Percentiles rank a stretch among this genome's conserved stretches.
phyloP scores from a whole-genome alignment of 2,329 filamentous ascomycete species.

The Aspergillus quadrilineatus region DNA sequence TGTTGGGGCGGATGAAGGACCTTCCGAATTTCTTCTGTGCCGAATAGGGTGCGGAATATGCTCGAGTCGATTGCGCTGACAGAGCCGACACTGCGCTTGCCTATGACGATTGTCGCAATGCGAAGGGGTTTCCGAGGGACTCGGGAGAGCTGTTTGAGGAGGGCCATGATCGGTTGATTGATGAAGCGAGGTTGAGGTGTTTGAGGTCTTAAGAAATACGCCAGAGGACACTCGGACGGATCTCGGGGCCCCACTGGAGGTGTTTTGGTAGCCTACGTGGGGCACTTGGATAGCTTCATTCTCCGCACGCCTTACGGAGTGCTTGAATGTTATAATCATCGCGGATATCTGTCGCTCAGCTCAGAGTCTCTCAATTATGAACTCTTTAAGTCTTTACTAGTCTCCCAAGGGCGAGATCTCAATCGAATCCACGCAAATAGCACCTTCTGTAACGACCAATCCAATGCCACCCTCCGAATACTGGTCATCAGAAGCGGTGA shows the following conservation, averaged over 20 bases:
- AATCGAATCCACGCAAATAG: neutral
- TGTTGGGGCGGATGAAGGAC: neutral
- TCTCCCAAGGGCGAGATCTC: neutral
- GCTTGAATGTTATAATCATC: too few relatives aligned
- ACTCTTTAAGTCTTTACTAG: too few relatives aligned
- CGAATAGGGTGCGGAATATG: constrained; percentile 16
- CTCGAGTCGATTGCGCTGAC: constrained; percentile 22
- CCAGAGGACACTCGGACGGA: neutral
- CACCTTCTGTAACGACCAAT: neutral
- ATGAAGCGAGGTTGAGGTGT: neutral
- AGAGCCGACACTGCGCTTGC: constrained; percentile 58
- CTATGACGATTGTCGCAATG: constrained; percentile 44
- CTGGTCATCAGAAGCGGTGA: neutral
- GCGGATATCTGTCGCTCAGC: too few relatives aligned
- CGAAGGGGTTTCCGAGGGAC: constrained; percentile 9
- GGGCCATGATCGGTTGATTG: constrained; percentile 9
- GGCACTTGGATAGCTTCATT: neutral
- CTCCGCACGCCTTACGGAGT: neutral
- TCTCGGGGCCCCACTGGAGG: neutral
- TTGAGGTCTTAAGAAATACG: neutral
- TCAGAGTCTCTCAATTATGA: too few relatives aligned
- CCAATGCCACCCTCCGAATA: neutral
- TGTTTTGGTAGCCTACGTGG: neutral
- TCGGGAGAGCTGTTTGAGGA: constrained; percentile 18
- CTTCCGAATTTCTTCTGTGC: constrained; percentile 17